Conservation (phyloP, 2,329 filamentous ascomycete genomes). For the Phoma sp. region DNA sequence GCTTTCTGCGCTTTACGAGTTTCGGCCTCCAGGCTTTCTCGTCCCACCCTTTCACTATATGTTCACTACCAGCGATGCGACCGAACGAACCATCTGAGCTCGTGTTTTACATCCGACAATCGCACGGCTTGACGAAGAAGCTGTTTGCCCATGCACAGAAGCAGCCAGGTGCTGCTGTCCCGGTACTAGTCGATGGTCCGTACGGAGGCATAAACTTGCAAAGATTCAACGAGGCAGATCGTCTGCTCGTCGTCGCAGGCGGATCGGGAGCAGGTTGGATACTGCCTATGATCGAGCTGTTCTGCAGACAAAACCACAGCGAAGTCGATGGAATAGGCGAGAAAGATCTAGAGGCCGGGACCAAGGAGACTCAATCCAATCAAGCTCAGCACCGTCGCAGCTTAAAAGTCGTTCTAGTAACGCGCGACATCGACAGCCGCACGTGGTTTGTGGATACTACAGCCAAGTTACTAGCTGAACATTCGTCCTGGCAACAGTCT, state of each 20-base stretch:
- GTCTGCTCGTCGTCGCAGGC: conserved; percentile 59
- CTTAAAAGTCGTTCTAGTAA: neutral
- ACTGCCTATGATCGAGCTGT: conserved; percentile 55
- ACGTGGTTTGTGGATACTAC: neutral
- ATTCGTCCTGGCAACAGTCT: neutral
- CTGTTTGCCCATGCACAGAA: conserved; percentile 36
- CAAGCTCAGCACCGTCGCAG: neutral
- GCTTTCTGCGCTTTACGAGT: conserved; percentile 61
- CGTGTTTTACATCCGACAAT: conserved; percentile 61
- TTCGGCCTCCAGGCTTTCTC: conserved; percentile 53
- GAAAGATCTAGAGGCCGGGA: neutral
- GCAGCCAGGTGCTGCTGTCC: conserved; percentile 38
- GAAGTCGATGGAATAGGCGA: rapidly evolving
- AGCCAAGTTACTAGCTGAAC: neutral
- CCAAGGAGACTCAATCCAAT: neutral
- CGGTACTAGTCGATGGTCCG: conserved; percentile 64
- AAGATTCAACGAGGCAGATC: conserved; percentile 44
- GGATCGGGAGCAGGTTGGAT: conserved; percentile 64
- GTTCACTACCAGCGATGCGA: conserved; percentile 51
- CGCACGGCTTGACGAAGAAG: conserved; percentile 57
- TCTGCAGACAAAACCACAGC: conserved; percentile 1
- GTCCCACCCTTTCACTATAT: conserved; percentile 63
- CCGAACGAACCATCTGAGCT: conserved; percentile 43
- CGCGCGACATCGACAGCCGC: neutral
- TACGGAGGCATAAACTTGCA: conserved; percentile 60